Conservation (phyloP, 352 stramenopile species). For the Bremia lactucae region DNA sequence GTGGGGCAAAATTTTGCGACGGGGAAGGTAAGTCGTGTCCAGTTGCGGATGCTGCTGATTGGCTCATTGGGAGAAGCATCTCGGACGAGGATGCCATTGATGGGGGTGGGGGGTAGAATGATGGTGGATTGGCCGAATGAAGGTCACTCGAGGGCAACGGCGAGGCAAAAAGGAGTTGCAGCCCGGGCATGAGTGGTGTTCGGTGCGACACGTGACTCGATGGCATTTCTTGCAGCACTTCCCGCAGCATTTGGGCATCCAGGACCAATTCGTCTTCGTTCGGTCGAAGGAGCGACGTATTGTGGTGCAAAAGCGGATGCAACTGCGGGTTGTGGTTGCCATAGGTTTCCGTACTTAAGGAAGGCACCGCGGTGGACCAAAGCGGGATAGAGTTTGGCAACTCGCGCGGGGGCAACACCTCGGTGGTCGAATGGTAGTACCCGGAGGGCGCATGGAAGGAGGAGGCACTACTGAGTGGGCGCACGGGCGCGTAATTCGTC, state of each 20-base stretch:
- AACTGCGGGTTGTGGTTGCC: constrained; percentile 7
- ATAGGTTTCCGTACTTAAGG: constrained; percentile 13
- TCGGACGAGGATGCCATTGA: constrained; percentile 13
- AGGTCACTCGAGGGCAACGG: constrained; percentile 21
- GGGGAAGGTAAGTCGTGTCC: constrained; percentile 11
- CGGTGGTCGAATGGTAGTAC: constrained; percentile 10
- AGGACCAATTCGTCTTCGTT: constrained; percentile 29
- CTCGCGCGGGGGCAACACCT: constrained; percentile 8
- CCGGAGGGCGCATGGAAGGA: constrained; percentile 19
- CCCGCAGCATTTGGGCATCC: constrained; percentile 31
- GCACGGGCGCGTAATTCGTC: constrained; percentile 7
- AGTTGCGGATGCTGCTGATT: constrained; percentile 12
- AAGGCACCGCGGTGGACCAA: constrained; percentile 4
- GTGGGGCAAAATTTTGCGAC: no score
- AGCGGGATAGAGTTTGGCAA: constrained; percentile 9
- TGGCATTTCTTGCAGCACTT: constrained; percentile 30
- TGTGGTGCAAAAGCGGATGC: constrained; percentile 25
- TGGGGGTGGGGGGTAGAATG: constrained; percentile 18
- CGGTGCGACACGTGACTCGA: constrained; percentile 11
- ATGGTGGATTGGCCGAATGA: neutral
- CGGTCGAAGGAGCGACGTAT: constrained; percentile 10
- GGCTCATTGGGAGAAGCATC: constrained; percentile 19
- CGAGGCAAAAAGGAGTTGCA: constrained; percentile 29
- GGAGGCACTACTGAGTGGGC: constrained; percentile 13
- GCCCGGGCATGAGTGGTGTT: constrained; percentile 17